phyloP scores from a whole-genome alignment of 2,329 filamentous ascomycete species.

The Bipolaris zeicola region DNA sequence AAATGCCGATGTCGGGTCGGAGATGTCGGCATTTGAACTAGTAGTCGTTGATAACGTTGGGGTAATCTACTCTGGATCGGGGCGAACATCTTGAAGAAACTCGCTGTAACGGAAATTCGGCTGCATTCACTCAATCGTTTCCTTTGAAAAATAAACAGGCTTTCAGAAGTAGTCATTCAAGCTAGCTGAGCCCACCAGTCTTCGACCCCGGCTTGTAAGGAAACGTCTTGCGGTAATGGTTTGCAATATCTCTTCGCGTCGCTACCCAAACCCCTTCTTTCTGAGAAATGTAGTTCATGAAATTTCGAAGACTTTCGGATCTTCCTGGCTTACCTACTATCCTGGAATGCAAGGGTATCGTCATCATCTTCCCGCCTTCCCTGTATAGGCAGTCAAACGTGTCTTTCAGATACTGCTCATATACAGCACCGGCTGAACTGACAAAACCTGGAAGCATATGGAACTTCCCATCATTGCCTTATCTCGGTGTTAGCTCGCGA shows the following conservation, averaged over 20 bases:
- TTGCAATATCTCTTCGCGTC: slow-evolving; percentile 58
- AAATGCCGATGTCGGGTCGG: slow-evolving; percentile 5
- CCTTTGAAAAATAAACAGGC: too few relatives aligned
- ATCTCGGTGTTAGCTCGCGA: slow-evolving; percentile 38
- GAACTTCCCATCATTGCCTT: slow-evolving; percentile 52
- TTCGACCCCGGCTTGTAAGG: slow-evolving; percentile 48
- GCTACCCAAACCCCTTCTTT: slow-evolving; percentile 63
- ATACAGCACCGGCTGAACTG: slow-evolving; percentile 46
- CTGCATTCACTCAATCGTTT: too few relatives aligned
- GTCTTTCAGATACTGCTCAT: slow-evolving; percentile 56
- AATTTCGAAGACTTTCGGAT: slow-evolving; percentile 57
- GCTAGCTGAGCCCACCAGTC: slow-evolving; percentile 6
- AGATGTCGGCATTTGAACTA: neutral
- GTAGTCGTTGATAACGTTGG: neutral
- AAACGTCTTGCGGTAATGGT: slow-evolving; percentile 55
- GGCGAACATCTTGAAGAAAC: neutral
- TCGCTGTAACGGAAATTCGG: neutral
- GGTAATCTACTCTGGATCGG: slow-evolving; percentile 39
- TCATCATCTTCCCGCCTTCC: slow-evolving; percentile 62
- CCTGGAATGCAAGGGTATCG: slow-evolving; percentile 59
- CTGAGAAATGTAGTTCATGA: slow-evolving; percentile 58
- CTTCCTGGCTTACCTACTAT: slow-evolving; percentile 60
- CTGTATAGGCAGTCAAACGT: slow-evolving; percentile 61
- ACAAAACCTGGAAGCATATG: slow-evolving; percentile 47
- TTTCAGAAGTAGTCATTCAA: neutral